Conservation (phyloP, 345 rosid species). For the Pistacia vera region DNA sequence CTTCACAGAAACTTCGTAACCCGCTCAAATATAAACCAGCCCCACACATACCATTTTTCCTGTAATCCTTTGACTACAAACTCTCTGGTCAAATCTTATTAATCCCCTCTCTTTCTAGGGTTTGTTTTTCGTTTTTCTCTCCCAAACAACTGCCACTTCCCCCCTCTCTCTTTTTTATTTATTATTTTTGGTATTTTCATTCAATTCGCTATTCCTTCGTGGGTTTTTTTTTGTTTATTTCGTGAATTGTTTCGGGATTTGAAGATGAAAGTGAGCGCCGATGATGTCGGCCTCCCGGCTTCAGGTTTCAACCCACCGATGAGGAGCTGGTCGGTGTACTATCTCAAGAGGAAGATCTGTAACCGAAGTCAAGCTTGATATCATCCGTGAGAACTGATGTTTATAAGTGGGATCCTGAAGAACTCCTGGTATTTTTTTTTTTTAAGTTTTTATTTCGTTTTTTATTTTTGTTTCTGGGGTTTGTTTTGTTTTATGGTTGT, state of each 20-base stretch:
- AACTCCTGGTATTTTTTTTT: constrained; percentile 62
- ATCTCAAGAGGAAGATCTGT: constrained; percentile 83
- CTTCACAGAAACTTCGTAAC: constrained; percentile 6
- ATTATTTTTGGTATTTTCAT: too few relatives aligned
- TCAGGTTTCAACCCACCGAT: constrained; percentile 93
- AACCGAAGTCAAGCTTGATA: constrained; percentile 49
- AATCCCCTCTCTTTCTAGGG: not conserved
- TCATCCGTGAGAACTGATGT: constrained; percentile 79
- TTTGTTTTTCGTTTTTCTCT: not conserved
- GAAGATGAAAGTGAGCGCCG: constrained; percentile 32
- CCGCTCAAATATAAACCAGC: not conserved
- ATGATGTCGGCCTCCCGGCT: constrained; percentile 77
- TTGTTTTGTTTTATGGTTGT: not conserved
- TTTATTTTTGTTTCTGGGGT: not conserved
- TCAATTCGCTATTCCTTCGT: not conserved
- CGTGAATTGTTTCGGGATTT: not conserved
- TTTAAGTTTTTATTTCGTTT: not conserved
- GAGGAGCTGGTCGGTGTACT: constrained; percentile 81
- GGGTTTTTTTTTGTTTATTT: not conserved
- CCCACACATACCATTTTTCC: not conserved
- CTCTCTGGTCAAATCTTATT: not conserved
- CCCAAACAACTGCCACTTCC: not conserved
- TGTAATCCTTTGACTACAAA: not conserved
- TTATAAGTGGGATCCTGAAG: constrained; percentile 95
- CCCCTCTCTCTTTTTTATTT: not conserved